Evolutionary conservation across 768 basidiomycete genomes (phyloP).

Genomic region (Xerocomus spinulosus): DNA sequence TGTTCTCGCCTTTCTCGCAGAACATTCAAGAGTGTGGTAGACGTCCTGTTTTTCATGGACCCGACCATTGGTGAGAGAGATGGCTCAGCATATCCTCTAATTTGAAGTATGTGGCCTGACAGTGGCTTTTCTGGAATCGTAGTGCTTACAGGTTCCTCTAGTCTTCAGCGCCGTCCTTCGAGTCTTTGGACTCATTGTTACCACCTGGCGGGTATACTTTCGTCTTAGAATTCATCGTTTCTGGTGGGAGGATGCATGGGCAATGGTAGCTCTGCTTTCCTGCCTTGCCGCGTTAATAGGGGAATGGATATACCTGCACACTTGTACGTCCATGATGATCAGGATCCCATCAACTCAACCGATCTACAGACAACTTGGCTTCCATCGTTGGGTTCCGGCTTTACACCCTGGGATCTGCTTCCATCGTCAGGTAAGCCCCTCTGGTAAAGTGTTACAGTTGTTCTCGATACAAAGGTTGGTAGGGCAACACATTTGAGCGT

Average conservation of each 20-base stretch:
- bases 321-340: slow-evolving; percentile 1
- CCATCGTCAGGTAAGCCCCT: slow-evolving; percentile 5
- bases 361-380: background rate
- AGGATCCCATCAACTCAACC: too few species aligned
- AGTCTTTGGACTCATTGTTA: slow-evolving; percentile 6
- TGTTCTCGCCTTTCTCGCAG: too few species aligned
- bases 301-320: slow-evolving; percentile 2
- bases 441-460: too few species aligned
- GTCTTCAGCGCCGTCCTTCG: background rate
- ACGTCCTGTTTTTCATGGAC: too few species aligned
- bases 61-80: too few species aligned
- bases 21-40: too few species aligned
- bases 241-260: slow-evolving; percentile 21
- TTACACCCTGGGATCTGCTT: slow-evolving; percentile 5
- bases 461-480: too few species aligned
- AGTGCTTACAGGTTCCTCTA: too few species aligned
- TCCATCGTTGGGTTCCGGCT: slow-evolving; percentile 4
- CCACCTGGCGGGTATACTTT: slow-evolving; percentile 11
- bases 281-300: slow-evolving; percentile 6
- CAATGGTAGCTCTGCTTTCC: slow-evolving; percentile 3
- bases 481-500: too few species aligned
- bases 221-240: slow-evolving; percentile 12
- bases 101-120: too few species aligned
- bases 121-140: too few species aligned
- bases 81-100: too few species aligned